Evolutionary conservation across 2,329 filamentous ascomycete species (phyloP), one percentile per base, ranked within the genome.

Genomic region (Colletotrichum lupini): DNA sequence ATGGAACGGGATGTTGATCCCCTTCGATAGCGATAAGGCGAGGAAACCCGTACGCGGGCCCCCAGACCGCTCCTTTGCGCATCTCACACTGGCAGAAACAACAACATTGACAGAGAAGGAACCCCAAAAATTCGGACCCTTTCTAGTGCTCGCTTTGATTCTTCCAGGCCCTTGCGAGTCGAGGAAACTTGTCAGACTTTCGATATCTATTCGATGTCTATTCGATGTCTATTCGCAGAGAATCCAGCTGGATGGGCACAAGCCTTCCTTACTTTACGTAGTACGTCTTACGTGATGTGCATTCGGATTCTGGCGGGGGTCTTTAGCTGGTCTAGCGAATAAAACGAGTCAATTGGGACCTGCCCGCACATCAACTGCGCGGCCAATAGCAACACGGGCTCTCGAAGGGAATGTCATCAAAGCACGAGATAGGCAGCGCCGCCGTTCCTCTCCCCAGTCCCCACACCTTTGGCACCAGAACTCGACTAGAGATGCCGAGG

Each of bases 401-500:
- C 37, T 37, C 19, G n/a, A 62, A 26, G 11, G 42, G 19, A 24
- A 62, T 52, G 59, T 14, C 42, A 30, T 22, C 19, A 46, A 52
- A n/a, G 42, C 42, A 49, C 8, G 42, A 49, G 42, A 49, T 49
- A n/a, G 19, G 42, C 42, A 46, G 19, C 19, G 30, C 30, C 30
- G 19, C 42, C 19, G 42, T 19, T 19, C 42, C 16, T 42, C 35
- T 14, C 5, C 35, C 37, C 16, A 35, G 32, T 35, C 37, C 16
- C 16, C 37, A 16, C 37, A 2, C 16, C 37, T 42, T 49, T 49
- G 22, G 32, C 32, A 37, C 32, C 6, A 42, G 22, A 22, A 49
- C 42, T 22, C 42, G 42, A 22, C 42, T 19, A 35, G 32, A 19
- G n/a, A 53, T 70, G 68, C 68, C 62, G 62, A 70, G 62, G 62